These are phyloP conservation scores for Vitis riparia DNA, from an alignment of 164 flowering plant species.

Conservation along the genomic window DNA sequence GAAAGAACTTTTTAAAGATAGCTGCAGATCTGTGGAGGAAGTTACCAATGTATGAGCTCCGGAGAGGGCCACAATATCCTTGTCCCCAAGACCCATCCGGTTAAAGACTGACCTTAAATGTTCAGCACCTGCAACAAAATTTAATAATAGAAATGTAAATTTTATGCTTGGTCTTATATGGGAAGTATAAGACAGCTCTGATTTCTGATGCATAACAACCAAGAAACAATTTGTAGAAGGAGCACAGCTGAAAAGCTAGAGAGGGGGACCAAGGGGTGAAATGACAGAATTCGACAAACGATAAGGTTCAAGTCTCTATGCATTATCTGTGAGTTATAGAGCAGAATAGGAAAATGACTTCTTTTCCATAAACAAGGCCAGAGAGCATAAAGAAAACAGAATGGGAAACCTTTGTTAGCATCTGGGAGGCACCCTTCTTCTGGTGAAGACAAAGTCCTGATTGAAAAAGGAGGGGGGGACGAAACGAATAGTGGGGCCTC, in stretches of 20 bases:
- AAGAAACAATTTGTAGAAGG: background rate
- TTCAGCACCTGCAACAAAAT: conserved; percentile 20
- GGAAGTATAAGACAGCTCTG: background rate
- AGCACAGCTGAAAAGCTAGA: background rate
- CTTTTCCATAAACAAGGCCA: background rate
- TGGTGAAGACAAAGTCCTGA: too few relatives aligned
- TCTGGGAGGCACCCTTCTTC: too few relatives aligned
- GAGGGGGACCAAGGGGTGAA: background rate
- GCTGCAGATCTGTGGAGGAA: background rate
- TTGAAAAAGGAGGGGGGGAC: too few relatives aligned
- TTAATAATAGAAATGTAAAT: background rate
- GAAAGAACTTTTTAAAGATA: background rate
- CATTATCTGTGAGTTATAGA: background rate
- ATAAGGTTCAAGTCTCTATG: background rate
- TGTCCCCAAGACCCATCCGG: conserved; percentile 45
- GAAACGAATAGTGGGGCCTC: conserved; percentile 42
- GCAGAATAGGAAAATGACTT: background rate
- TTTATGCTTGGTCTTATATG: background rate
- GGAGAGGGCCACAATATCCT: conserved; percentile 46
- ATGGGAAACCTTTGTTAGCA: too few relatives aligned
- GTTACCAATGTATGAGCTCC: conserved; percentile 45
- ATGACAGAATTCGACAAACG: background rate
- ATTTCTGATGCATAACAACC: background rate
- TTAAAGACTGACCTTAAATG: conserved; percentile 38
- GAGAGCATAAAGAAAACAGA: too few relatives aligned